Evolutionary conservation across 2,329 filamentous ascomycete genomes (phyloP), one percentile per base, ranked within the genome.

Genomic region (Uncinocarpus reesii): DNA sequence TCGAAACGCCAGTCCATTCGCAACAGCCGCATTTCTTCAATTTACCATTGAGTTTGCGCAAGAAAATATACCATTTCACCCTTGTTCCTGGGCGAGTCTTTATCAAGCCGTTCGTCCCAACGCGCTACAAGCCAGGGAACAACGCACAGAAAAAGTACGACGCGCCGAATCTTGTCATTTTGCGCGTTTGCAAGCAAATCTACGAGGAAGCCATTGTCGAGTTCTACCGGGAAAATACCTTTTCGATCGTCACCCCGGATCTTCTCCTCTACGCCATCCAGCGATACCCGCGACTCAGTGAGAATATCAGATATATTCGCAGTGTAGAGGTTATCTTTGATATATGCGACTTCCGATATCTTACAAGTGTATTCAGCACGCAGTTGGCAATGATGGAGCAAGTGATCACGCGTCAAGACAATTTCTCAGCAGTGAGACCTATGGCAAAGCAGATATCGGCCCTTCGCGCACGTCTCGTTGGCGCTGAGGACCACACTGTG

Each of bases 181-280:
- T 59, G 41, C 41, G 31, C 7, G 48, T 40, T 31, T 56, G 53
- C 28, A 55, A 50, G 29, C 35, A 47, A 32, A 38, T 56, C 31
- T 52, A 59, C 42, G 15, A 52, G 8, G 56, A 59, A 46, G 53
- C 51, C 15, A 49, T 42, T 31, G 51, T 45, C 15, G 51, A 56
- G 15, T 57, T 55, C 32, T 52, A 56, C 24, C n/a, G 38, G 8
- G 57, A 57, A 24, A 58, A 57, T 45, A 55, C 38, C 35, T 57
- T 58, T 48, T 56, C 54, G 11, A 40, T 57, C 20, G 46, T 57
- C 15, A 52, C 56, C 23, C 49, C 53, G 1, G 55, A 57, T 31
- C 15, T 56, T 18, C 42, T 58, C 5, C 48, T 53, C 26, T 45
- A 43, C 2, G 45, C 50, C 7, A 24, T 46, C 6, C 23, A 20